Evolutionary conservation across 2,329 filamentous ascomycete genomes (phyloP).

Genomic region (Pseudogymnoascus sp.): DNA sequence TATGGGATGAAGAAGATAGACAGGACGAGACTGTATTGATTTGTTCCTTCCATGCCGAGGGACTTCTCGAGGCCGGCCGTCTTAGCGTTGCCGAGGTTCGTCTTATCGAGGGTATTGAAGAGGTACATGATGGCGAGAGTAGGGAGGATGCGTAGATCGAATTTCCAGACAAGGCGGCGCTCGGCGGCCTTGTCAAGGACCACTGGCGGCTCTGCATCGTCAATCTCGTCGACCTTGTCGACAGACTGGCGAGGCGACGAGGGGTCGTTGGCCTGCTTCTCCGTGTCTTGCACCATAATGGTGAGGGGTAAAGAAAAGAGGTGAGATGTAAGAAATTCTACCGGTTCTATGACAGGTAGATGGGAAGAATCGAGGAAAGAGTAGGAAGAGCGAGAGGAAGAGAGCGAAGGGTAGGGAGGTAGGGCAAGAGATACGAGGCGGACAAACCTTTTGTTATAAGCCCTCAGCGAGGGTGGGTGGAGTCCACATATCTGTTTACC

Average conservation of each 20-base stretch:
- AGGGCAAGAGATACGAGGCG: neutral
- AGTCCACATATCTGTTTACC: neutral
- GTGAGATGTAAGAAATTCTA: neutral
- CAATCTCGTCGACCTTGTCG: neutral
- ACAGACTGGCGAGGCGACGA: neutral
- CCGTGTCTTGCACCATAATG: neutral
- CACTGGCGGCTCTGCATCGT: constrained; percentile 13
- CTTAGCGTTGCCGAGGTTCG: constrained; percentile 48
- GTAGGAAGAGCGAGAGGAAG: neutral
- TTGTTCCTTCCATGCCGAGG: constrained; percentile 45
- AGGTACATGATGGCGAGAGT: constrained; percentile 46
- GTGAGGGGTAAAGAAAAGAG: neutral
- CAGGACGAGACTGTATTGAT: constrained; percentile 62
- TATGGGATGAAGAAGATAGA: constrained; percentile 70
- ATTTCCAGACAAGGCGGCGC: constrained; percentile 42
- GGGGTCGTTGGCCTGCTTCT: neutral
- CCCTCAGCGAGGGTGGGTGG: neutral
- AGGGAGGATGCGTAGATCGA: constrained; percentile 45
- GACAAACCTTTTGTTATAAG: neutral
- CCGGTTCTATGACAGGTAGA: neutral
- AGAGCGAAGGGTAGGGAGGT: neutral
- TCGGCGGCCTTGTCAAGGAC: constrained; percentile 37
- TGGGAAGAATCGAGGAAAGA: neutral
- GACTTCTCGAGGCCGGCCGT: constrained; percentile 41
- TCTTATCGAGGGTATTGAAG: constrained; percentile 41